Base-by-base conservation (phyloP, 192 early-diverging fungal genomes). In the Chytriomyces sp. region DNA sequence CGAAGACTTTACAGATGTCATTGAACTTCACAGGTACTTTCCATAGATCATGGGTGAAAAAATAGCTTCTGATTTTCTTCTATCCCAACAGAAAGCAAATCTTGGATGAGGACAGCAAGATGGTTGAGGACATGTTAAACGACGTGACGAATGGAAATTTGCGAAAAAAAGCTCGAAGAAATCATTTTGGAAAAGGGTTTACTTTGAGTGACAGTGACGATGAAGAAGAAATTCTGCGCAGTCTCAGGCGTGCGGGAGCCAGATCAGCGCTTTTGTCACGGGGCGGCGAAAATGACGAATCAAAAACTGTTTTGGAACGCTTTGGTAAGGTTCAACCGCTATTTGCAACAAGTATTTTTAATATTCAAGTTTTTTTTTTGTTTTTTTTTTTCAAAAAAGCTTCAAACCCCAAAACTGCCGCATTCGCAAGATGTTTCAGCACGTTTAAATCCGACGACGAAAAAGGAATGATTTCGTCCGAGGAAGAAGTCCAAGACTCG, bases 141-240 rank as follows among this genome's bases (percentile, higher is more conserved):
- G 82, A 83, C 35, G 82, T 83, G 5, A 83, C 79, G 60, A 73
- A 80, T 10, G 82, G 82, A 0, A 83, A 83, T 64, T 63, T 83
- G 8, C 79, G 79, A 13, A 79, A 80, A 44, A 76, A 77, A 45
- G 76, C 79, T 28, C 46, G 77, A 43, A 45, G 72, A 47, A 47
- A 62, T 26, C 73, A 75, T 24, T 75, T 53, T 23, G 48, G 66
- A 26, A 60, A 28, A 20, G 76, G 76, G 28, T 77, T 77, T 20
- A 67, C 68, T 50, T 26, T 83, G 24, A 75, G 74, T 35, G 77
- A 80, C 20, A 76, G 72, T 47, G 82, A 83, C 47, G 82, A 83
- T 46, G 79, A 79, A 23, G 72, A 81, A 50, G 73, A 78, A 20
- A 13, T 78, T 5, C 49, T 83, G 35, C 11, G 64, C 47, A 24